Evolutionary conservation across 2,329 filamentous ascomycete species (phyloP), one percentile per base, ranked within the genome.

Genomic region (Westerdykella aurantiaca): DNA sequence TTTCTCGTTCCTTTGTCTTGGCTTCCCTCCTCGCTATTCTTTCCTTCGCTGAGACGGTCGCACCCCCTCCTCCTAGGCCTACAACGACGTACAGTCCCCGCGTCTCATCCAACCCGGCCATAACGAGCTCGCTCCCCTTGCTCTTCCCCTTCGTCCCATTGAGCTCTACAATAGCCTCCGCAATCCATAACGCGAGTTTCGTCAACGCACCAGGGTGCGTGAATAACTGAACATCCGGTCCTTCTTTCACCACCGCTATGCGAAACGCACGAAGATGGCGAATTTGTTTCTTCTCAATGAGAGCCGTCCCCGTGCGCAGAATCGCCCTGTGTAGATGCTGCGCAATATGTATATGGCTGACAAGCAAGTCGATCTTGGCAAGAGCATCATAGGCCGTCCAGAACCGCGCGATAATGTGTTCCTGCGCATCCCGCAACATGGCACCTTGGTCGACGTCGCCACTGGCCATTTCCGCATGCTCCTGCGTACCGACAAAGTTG

Each of bases 221-320:
- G 69, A 98, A 98, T 10, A 97, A 77, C n/a, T 79, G 72, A 0
- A 95, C 85, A 56, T 97, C 93, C 0, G 90, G 88, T 0, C 91
- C 89, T 60, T 97, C 93, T 63, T 94, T 95, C 56, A 98, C 89
- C 4, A 97, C 86, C 29, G 87, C 94, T 77, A 98, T 89, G 39
- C 93, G 86, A 66, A 97, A 98, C 0, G 91, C 86, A 38, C 88
- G 82, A 13, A 98, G 75, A 64, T 96, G 89, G 31, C 88, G 86
- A 62, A 98, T 95, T 58, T 96, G 90, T 46, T 86, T 85, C 71
- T 98, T 98, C 53, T 88, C 87, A 47, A 98, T 86, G 22, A 98
- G 76, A 0, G 87, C 85, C 1, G 89, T 95, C 31, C 93, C 93
- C 0, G 91, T 95, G 38, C 88, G 86, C 48, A 96, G 86, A 49